phyloP scores from a whole-genome alignment of 345 rosid genomes.

The Trapa incisa region DNA sequence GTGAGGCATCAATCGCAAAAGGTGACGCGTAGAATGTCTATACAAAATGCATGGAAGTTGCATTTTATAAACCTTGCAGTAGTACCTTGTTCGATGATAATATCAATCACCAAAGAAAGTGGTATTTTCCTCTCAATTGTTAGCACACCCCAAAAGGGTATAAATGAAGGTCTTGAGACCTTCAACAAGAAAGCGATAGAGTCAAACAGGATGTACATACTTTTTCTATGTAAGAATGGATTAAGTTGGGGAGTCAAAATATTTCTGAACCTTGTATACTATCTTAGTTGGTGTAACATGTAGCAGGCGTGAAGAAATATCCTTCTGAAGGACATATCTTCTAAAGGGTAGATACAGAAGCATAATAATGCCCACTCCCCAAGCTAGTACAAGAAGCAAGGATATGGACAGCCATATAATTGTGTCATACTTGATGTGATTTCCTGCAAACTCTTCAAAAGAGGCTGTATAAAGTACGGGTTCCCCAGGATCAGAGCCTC shows the following conservation, averaged over 20 bases:
- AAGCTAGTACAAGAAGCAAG: conserved; percentile 52
- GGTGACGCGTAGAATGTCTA: neutral
- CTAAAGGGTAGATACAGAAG: conserved; percentile 48
- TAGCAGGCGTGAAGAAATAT: conserved; percentile 50
- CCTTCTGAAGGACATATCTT: conserved; percentile 47
- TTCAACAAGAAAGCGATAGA: conserved; percentile 11
- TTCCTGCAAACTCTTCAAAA: conserved; percentile 42
- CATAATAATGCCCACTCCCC: conserved; percentile 68
- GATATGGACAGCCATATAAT: conserved; percentile 63
- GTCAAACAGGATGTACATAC: neutral
- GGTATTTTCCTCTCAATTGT: conserved; percentile 41
- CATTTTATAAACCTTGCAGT: neutral
- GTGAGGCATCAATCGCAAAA: neutral
- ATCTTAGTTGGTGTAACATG: conserved; percentile 47
- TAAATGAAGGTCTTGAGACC: conserved; percentile 57
- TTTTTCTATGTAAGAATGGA: neutral
- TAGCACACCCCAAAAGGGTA: conserved; percentile 35
- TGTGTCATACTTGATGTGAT: conserved; percentile 38
- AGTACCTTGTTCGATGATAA: conserved; percentile 64
- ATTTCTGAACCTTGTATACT: conserved; percentile 46
- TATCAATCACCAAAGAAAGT: conserved; percentile 47
- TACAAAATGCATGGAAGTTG: neutral
- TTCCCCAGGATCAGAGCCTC: conserved; percentile 21
- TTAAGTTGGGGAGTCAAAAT: neutral
- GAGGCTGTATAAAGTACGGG: conserved; percentile 40